phyloP scores from a whole-genome alignment of 306 rosid genomes.

The Corylus heterophylla region DNA sequence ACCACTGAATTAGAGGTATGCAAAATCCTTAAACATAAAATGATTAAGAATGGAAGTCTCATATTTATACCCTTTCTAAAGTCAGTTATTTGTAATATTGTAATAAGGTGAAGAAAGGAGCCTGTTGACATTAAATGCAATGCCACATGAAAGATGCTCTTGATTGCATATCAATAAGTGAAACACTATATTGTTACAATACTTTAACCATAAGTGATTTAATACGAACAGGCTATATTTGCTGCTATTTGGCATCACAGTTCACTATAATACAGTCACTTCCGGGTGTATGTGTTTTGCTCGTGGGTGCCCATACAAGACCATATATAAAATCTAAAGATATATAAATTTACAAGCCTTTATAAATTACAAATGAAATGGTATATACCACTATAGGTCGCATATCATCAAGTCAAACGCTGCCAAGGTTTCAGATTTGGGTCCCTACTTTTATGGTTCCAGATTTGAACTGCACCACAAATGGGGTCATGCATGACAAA shows the following conservation, averaged over 20 bases:
- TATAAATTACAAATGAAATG: background rate
- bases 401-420: background rate
- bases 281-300: background rate
- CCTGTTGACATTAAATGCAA: background rate
- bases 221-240: background rate
- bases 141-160: background rate
- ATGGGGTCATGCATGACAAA: background rate
- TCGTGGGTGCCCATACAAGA: background rate
- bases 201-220: background rate
- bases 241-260: background rate
- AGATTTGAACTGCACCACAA: background rate
- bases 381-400: background rate
- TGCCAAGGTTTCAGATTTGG: background rate
- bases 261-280: background rate
- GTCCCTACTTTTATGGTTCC: background rate
- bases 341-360: background rate
- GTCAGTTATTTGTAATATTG: background rate
- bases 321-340: background rate
- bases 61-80: background rate
- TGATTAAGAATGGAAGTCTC: constrained; percentile 1
- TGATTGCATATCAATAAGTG: too few species aligned
- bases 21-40: too few species aligned
- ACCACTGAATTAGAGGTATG: background rate
- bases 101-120: background rate
- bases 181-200: background rate